Percentiles rank a stretch among this genome's conserved stretches.
Conservation (phyloP, 2,329 filamentous ascomycete species). For the Proliferodiscus dingleyae region DNA sequence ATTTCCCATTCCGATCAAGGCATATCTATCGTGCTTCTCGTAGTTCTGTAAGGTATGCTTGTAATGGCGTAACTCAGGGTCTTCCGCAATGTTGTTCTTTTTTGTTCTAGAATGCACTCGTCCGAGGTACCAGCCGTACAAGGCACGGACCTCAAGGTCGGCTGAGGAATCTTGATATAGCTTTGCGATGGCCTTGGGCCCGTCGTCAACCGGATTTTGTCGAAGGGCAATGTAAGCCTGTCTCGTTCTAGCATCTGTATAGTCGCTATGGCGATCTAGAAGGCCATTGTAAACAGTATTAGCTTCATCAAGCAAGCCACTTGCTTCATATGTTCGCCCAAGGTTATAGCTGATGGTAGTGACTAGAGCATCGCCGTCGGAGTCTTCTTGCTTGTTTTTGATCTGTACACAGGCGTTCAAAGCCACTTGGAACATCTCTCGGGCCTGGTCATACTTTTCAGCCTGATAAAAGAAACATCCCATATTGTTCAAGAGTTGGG, state of each 20-base stretch:
- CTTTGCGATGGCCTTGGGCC: constrained; percentile 78
- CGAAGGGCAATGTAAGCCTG: constrained; percentile 86
- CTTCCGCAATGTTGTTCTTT: constrained; percentile 74
- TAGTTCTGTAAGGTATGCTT: constrained; percentile 92
- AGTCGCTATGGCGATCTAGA: constrained; percentile 79
- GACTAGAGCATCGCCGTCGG: constrained; percentile 85
- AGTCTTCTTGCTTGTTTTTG: constrained; percentile 66
- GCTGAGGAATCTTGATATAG: constrained; percentile 78
- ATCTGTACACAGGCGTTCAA: constrained; percentile 81
- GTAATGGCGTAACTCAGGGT: constrained; percentile 88
- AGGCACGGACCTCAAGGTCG: constrained; percentile 84
- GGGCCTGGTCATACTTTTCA: constrained; percentile 74
- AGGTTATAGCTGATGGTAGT: constrained; percentile 98
- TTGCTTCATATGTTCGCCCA: constrained; percentile 85
- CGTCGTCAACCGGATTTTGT: constrained; percentile 76
- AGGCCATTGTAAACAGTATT: constrained; percentile 84
- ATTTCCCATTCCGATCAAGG: constrained; percentile 95
- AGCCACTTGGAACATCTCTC: constrained; percentile 88
- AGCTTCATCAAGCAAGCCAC: constrained; percentile 75
- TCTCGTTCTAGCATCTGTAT: constrained; percentile 84
- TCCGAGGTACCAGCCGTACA: constrained; percentile 95
- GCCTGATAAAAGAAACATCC: constrained; percentile 91
- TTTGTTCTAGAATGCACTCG: constrained; percentile 76
- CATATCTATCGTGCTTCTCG: constrained; percentile 98
- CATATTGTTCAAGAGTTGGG: constrained; percentile 94